A percentile compares a stretch with the other conserved stretches of the same genome.
These are phyloP conservation scores for Populus davidiana DNA, from an alignment of 345 rosid genomes.

Conservation along the genomic window DNA sequence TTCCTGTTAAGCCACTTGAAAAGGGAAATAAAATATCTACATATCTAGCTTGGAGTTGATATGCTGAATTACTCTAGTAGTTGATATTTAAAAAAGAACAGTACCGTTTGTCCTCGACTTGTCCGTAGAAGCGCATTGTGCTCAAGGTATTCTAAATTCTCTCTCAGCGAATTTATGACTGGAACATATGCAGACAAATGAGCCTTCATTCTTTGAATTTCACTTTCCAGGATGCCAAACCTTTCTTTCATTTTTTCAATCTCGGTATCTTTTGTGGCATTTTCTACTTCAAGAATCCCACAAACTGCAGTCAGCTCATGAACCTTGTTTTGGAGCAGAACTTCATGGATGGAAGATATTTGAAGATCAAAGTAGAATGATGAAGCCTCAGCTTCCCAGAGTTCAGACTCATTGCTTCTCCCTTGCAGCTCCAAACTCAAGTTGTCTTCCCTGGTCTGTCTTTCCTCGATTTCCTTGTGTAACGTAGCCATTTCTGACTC, in stretches of 20 bases:
- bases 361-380: slow-evolving; percentile 88
- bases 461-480: slow-evolving; percentile 49
- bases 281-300: slow-evolving; percentile 20
- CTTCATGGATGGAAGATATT: slow-evolving; percentile 58
- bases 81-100: slow-evolving; percentile 3
- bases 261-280: slow-evolving; percentile 22
- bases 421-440: slow-evolving; percentile 75
- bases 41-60: not conserved
- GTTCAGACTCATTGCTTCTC: slow-evolving; percentile 68
- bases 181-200: slow-evolving; percentile 32
- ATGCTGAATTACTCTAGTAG: slow-evolving; percentile 4
- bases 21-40: not conserved
- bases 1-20: not conserved
- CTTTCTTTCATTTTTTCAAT: slow-evolving; percentile 24
- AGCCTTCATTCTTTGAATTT: slow-evolving; percentile 24
- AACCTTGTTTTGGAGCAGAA: slow-evolving; percentile 50
- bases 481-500: slow-evolving; percentile 42
- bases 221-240: slow-evolving; percentile 20
- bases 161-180: slow-evolving; percentile 18
- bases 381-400: slow-evolving; percentile 92
- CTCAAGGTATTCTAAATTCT: slow-evolving; percentile 24
- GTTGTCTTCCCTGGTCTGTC: slow-evolving; percentile 52
- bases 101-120: slow-evolving; percentile 35
- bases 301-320: slow-evolving; percentile 28
- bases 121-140: slow-evolving; percentile 32